Evolutionary conservation across 2,329 filamentous ascomycete genomes (phyloP).

Genomic region (Akanthomyces muscarius): DNA sequence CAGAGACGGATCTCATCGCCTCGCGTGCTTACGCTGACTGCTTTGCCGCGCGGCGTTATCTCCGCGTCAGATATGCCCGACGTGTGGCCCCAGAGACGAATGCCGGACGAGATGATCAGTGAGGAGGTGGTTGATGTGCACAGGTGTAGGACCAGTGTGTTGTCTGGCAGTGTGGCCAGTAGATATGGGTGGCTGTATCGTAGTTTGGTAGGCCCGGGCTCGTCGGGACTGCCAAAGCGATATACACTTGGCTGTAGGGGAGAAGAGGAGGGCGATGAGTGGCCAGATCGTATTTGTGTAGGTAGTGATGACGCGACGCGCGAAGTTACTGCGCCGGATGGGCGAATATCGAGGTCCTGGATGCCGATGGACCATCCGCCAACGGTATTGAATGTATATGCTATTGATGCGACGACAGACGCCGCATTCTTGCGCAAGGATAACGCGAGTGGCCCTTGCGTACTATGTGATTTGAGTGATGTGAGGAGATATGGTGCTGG

Average conservation of each 20-base stretch:
- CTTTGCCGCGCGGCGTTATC: slow-evolving; percentile 79
- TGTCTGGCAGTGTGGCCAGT: slow-evolving; percentile 77
- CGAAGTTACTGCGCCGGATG: slow-evolving; percentile 33
- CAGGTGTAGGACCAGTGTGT: slow-evolving; percentile 78
- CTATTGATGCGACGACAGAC: slow-evolving; percentile 74
- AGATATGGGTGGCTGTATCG: slow-evolving; percentile 81
- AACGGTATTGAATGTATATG: slow-evolving; percentile 75
- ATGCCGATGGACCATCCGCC: slow-evolving; percentile 86
- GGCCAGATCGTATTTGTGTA: slow-evolving; percentile 24
- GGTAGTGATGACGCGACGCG: slow-evolving; percentile 36
- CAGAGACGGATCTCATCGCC: slow-evolving; percentile 80
- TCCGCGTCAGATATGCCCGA: slow-evolving; percentile 83
- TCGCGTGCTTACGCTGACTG: slow-evolving; percentile 79
- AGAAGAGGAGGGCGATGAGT: slow-evolving; percentile 19
- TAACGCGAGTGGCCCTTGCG: slow-evolving; percentile 73
- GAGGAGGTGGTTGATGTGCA: slow-evolving; percentile 67
- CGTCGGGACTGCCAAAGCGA: slow-evolving; percentile 18
- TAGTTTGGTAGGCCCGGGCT: slow-evolving; percentile 54
- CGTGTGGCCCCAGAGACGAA: slow-evolving; percentile 85
- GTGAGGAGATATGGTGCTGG: slow-evolving; percentile 54
- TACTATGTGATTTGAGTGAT: slow-evolving; percentile 76
- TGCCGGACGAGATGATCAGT: slow-evolving; percentile 67
- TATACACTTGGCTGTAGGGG: slow-evolving; percentile 8
- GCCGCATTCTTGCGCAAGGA: slow-evolving; percentile 66
- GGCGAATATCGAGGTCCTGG: slow-evolving; percentile 73